phyloP scores from a whole-genome alignment of 352 stramenopile genomes.

The Phytophthora parvispora region DNA sequence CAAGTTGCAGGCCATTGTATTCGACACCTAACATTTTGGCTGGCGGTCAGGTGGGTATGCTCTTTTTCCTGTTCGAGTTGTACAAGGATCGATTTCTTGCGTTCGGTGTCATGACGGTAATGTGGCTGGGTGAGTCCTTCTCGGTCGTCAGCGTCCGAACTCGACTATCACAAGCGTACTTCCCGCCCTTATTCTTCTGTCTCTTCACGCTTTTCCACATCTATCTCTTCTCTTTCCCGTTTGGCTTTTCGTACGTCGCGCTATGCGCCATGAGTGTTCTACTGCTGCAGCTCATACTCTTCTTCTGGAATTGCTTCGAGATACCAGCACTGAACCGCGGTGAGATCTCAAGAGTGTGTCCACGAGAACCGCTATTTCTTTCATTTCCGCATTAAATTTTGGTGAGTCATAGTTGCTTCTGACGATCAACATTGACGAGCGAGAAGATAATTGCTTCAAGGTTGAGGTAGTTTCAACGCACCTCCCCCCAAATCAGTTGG shows the following conservation, averaged over 20 bases:
- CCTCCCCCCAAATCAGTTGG: not conserved
- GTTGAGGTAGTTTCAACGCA: not conserved
- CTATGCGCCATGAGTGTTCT: constrained; percentile 52
- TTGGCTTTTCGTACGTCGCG: constrained; percentile 94
- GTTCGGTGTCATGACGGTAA: constrained; percentile 90
- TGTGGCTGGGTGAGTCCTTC: constrained; percentile 94
- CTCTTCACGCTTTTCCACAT: constrained; percentile 97
- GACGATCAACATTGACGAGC: no score
- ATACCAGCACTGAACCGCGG: constrained; percentile 64
- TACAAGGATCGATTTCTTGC: constrained; percentile 95
- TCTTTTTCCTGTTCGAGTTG: constrained; percentile 97
- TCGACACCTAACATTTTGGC: not conserved
- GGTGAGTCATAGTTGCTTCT: no score
- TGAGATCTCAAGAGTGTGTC: constrained; percentile 43
- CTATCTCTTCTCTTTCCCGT: constrained; percentile 96
- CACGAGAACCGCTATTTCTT: constrained; percentile 37
- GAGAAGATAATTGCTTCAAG: no score
- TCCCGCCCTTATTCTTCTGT: constrained; percentile 93
- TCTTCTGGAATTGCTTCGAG: constrained; percentile 82
- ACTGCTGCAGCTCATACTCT: constrained; percentile 67
- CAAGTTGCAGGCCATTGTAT: no score
- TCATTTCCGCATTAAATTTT: constrained; percentile 12
- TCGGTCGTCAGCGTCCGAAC: constrained; percentile 90
- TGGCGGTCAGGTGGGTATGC: constrained; percentile 86
- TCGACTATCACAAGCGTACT: constrained; percentile 79